A percentile compares a stretch with the other conserved stretches of the same genome.
phyloP scores from a whole-genome alignment of 495 filamentous ascomycete genomes.

The Aspergillus conjunctus region DNA sequence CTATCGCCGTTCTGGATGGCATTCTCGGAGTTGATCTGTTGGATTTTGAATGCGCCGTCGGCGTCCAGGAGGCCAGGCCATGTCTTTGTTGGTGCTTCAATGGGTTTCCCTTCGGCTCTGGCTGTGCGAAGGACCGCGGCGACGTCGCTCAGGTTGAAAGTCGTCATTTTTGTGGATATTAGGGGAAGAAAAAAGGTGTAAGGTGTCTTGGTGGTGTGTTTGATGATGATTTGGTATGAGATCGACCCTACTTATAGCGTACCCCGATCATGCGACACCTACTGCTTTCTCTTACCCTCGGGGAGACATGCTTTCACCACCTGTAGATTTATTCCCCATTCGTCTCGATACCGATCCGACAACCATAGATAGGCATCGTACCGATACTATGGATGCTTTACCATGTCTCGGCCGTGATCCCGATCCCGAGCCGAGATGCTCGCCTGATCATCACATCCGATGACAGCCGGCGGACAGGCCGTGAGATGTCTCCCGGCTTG shows the following conservation, averaged over 20 bases:
- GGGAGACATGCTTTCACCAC: too few relatives aligned
- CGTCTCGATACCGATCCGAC: too few relatives aligned
- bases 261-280: neutral
- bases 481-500: neutral
- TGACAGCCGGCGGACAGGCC: too few relatives aligned
- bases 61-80: slow-evolving; percentile 22
- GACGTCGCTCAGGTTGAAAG: slow-evolving; percentile 14
- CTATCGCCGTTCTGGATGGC: slow-evolving; percentile 24
- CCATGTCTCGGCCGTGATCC: too few relatives aligned
- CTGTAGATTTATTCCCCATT: too few relatives aligned
- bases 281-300: too few relatives aligned
- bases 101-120: slow-evolving; percentile 9
- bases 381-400: too few relatives aligned
- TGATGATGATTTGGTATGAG: neutral
- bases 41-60: slow-evolving; percentile 24
- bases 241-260: neutral
- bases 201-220: neutral
- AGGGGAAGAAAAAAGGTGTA: neutral
- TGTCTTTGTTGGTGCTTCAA: slow-evolving; percentile 26
- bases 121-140: slow-evolving; percentile 21
- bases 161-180: slow-evolving; percentile 7
- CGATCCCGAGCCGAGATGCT: neutral
- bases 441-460: too few relatives aligned
- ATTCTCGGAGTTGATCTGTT: slow-evolving; percentile 18
- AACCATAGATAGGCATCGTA: too few relatives aligned